Evolutionary conservation across 2,329 filamentous ascomycete genomes (phyloP), one percentile per base, ranked within the genome.

Genomic region (Colletotrichum sp.): DNA sequence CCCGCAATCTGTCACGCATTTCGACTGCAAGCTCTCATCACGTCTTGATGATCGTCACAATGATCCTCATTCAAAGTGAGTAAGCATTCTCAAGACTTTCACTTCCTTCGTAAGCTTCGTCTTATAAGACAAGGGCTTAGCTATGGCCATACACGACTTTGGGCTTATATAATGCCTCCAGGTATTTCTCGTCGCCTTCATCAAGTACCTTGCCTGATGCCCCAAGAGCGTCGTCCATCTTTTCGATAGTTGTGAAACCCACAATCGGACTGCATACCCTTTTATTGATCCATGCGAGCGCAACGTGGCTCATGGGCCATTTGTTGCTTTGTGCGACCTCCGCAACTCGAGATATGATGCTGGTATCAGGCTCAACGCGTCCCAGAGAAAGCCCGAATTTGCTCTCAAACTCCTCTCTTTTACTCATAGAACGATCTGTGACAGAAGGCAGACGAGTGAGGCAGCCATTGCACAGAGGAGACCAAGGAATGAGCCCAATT

Each of bases 231-330:
- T 94, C 91, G 32, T 92, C 89, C 57, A 94, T 88, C 21, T 92
- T 85, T 74, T 87, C 85, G 24, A 89, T 83, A 69, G 86, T 92
- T 75, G 86, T 89, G 77, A 94, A 85, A 0, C 93, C 92, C 63
- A 93, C 84, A 71, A 94, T 93, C 1, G 91, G 92, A 78, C 87
- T 90, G 32, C 86, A 83, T 8, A 89, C 87, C 57, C 87, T 85
- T 77, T 87, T 86, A 75, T 90, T 83, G 70, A 89, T 87, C 93
- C 93, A 94, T 4, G 91, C 92, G 72, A 92, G 86, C 2, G 91
- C 89, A 28, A 94, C 89, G 70, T 93, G 89, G 57, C 90, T 90
- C 89, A 94, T 94, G 77, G 87, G 90, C 80, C 90, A 87, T 1
- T 85, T 88, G 76, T 88, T 88, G 83, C 91, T 90, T 75, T 86